phyloP scores from a whole-genome alignment of 768 basidiomycete species.

The Mycena filopes region DNA sequence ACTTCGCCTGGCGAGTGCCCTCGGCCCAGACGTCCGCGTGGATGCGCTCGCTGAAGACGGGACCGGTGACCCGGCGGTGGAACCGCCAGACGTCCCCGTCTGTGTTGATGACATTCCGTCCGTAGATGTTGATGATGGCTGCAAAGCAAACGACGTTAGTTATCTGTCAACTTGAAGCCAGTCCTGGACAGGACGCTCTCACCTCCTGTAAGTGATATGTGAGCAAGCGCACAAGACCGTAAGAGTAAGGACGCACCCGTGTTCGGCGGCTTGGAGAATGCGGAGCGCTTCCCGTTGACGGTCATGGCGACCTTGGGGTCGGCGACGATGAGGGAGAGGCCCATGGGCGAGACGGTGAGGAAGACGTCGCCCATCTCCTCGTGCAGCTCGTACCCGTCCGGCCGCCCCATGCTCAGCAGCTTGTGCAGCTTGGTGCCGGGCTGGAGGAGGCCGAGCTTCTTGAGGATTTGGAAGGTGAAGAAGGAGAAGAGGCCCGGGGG shows the following conservation, averaged over 20 bases:
- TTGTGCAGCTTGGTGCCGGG: constrained; percentile 22
- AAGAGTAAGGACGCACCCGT: constrained; percentile 1
- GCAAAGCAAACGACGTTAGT: background rate
- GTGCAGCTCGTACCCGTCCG: constrained; percentile 24
- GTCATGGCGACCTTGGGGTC: constrained; percentile 24
- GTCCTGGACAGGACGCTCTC: background rate
- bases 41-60: constrained; percentile 27
- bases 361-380: constrained; percentile 25
- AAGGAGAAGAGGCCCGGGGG: constrained; percentile 28
- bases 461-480: constrained; percentile 15
- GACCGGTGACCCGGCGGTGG: constrained; percentile 25
- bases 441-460: constrained; percentile 7
- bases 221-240: too few relatives aligned
- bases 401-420: constrained; percentile 20
- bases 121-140: constrained; percentile 28
- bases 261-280: constrained; percentile 27
- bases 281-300: constrained; percentile 6
- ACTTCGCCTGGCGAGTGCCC: constrained; percentile 1
- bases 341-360: constrained; percentile 17
- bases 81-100: constrained; percentile 27
- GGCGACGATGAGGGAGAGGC: constrained; percentile 18
- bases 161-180: background rate
- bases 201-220: constrained; percentile 15
- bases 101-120: constrained; percentile 25
- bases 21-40: constrained; percentile 25